Percentiles rank a stretch among this genome's conserved stretches.
These are phyloP conservation scores for Rhodosporidiobolus sp. DNA, from an alignment of 768 basidiomycete species.

Conservation along the genomic window DNA sequence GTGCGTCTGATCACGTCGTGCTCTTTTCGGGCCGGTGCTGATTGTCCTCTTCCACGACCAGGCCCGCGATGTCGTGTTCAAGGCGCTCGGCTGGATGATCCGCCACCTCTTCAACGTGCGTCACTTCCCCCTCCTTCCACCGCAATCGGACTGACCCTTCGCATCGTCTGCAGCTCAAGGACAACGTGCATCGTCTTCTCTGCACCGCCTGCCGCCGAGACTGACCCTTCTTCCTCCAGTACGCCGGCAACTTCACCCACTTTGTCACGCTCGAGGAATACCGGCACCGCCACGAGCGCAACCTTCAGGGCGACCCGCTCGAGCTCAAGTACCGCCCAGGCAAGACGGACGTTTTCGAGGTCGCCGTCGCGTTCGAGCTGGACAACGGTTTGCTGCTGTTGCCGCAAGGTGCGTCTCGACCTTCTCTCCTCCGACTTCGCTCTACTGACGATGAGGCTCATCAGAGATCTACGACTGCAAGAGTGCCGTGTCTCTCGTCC, in stretches of 20 bases:
- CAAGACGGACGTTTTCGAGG: conserved; percentile 84
- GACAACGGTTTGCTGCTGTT: conserved; percentile 41
- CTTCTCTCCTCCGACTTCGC: background rate
- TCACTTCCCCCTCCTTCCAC: background rate
- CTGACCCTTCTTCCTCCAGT: conserved; percentile 46
- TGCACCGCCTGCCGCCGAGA: no score
- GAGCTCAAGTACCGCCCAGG: conserved; percentile 73
- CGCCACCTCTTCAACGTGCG: conserved; percentile 82
- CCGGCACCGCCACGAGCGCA: conserved; percentile 62
- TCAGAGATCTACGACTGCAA: conserved; percentile 50
- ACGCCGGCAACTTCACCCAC: conserved; percentile 89
- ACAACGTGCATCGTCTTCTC: conserved; percentile 58
- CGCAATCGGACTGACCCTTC: background rate
- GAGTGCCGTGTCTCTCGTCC: conserved; percentile 54
- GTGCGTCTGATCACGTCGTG: conserved; percentile 51
- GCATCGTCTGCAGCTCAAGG: conserved; percentile 44
- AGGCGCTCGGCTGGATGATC: conserved; percentile 79
- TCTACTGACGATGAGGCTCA: conserved; percentile 44
- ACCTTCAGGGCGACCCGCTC: conserved; percentile 75
- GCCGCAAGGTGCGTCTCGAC: conserved; percentile 1
- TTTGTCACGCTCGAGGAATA: conserved; percentile 86
- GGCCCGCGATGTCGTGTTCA: conserved; percentile 61
- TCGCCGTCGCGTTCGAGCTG: conserved; percentile 53
- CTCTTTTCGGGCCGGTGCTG: conserved; percentile 9
- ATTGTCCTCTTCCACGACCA: conserved; percentile 43